phyloP scores from a whole-genome alignment of 352 stramenopile genomes.

The Pythium volutum region DNA sequence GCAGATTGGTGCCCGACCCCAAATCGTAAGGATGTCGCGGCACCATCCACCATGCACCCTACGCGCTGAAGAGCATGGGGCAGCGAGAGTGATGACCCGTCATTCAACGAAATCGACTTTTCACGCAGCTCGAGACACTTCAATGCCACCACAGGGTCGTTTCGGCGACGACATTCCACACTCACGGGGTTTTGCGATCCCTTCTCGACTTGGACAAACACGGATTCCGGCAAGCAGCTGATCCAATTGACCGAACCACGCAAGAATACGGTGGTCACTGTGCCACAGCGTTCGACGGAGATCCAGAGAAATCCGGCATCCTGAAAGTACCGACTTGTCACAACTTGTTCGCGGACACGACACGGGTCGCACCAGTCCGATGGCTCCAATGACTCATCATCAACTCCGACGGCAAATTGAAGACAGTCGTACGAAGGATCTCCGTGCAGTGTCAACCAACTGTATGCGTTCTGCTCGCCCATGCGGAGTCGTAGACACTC shows the following conservation, averaged over 20 bases:
- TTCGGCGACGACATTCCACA: not conserved
- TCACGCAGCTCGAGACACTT: not conserved
- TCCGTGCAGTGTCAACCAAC: conserved; percentile 49
- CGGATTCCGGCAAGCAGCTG: conserved; percentile 4
- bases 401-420: conserved; percentile 13
- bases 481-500: conserved; percentile 46
- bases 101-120: not conserved
- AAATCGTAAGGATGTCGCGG: not conserved
- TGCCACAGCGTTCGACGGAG: conserved; percentile 48
- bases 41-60: conserved; percentile 1
- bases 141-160: not conserved
- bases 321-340: conserved; percentile 54
- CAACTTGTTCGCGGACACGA: conserved; percentile 52
- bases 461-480: conserved; percentile 45
- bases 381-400: not conserved
- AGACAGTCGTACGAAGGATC: conserved; percentile 26
- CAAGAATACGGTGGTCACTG: conserved; percentile 59
- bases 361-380: conserved; percentile 62
- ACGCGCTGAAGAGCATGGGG: not conserved
- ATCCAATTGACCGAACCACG: conserved; percentile 22
- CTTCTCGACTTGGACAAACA: not conserved
- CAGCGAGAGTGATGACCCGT: not conserved
- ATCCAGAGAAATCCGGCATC: conserved; percentile 66
- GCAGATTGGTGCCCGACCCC: not conserved
- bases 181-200: not conserved